Conservation (phyloP, 179 eudicot species). For the Spinacia oleracea region DNA sequence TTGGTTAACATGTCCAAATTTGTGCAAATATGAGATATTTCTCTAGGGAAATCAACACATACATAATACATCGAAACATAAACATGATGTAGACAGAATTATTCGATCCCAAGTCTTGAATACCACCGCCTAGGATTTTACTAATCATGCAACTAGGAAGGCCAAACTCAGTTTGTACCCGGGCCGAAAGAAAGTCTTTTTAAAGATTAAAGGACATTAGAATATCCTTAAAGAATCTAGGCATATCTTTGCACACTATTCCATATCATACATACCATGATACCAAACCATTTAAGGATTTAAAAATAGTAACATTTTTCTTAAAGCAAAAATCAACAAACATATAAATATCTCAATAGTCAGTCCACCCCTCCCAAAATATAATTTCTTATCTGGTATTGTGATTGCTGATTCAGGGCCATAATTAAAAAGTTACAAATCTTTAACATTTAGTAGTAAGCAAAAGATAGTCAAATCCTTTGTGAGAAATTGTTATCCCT, state of each 20-base stretch:
- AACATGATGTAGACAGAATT: not conserved
- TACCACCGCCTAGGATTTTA: not conserved
- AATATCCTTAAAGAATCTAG: not conserved
- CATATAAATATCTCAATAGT: not conserved
- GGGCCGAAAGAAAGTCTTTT: not conserved
- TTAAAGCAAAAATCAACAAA: too few relatives aligned
- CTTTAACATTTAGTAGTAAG: not conserved
- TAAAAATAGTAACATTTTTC: too few relatives aligned
- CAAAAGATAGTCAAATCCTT: constrained; percentile 14
- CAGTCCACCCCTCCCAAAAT: not conserved
- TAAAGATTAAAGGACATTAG: not conserved
- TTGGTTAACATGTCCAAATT: not conserved
- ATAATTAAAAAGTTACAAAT: constrained; percentile 17
- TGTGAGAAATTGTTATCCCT: not conserved
- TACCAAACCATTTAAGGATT: not conserved
- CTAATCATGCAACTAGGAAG: not conserved
- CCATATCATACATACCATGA: not conserved
- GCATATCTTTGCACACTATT: not conserved
- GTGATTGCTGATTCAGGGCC: constrained; percentile 10
- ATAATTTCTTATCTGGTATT: not conserved
- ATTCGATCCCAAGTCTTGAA: not conserved
- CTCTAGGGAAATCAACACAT: not conserved
- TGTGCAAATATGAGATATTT: not conserved
- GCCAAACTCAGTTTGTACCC: not conserved
- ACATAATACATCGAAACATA: too few relatives aligned